Evolutionary conservation across 2,329 filamentous ascomycete species (phyloP).

Genomic region (Curvularia verruculosa): DNA sequence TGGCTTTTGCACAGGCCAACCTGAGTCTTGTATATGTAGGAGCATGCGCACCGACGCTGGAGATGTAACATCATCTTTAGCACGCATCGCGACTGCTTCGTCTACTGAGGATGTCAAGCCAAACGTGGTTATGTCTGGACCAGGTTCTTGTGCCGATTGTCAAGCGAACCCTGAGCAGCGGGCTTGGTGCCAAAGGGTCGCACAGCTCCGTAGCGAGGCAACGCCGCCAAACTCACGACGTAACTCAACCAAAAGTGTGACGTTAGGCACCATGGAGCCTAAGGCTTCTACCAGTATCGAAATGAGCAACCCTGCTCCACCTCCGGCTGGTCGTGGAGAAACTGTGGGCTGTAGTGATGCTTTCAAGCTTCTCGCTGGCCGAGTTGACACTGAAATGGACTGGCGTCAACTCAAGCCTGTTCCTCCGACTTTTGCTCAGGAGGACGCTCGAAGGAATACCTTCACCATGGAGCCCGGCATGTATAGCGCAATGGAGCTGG

Average conservation of each 20-base stretch:
- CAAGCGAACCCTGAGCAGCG: constrained; percentile 43
- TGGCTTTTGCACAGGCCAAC: constrained; percentile 42
- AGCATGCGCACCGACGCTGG: constrained; percentile 17
- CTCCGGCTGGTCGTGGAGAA: constrained; percentile 20
- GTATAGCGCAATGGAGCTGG: constrained; percentile 47
- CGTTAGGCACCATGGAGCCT: constrained; percentile 37
- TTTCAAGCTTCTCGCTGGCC: constrained; percentile 43
- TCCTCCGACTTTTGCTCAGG: constrained; percentile 16
- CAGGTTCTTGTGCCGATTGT: constrained; percentile 47
- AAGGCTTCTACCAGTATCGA: constrained; percentile 32
- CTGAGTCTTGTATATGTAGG: constrained; percentile 41
- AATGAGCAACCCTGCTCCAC: constrained; percentile 17
- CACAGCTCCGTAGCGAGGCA: constrained; percentile 32
- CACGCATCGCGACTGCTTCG: constrained; percentile 6
- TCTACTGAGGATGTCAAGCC: constrained; percentile 13
- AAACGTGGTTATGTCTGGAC: constrained; percentile 21
- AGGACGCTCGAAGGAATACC: constrained; percentile 27
- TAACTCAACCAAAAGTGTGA: constrained; percentile 28
- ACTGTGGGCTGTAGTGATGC: constrained; percentile 46
- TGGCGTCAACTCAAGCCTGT: constrained; percentile 43
- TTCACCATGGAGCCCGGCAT: constrained; percentile 37
- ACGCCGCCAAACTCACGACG: constrained; percentile 29
- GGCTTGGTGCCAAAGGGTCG: constrained; percentile 46
- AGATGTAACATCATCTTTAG: constrained; percentile 20
- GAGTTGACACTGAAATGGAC: constrained; percentile 43